Percentiles rank a stretch among this genome's conserved stretches.
Conservation (phyloP, 306 rosid genomes). For the Senna siamea region DNA sequence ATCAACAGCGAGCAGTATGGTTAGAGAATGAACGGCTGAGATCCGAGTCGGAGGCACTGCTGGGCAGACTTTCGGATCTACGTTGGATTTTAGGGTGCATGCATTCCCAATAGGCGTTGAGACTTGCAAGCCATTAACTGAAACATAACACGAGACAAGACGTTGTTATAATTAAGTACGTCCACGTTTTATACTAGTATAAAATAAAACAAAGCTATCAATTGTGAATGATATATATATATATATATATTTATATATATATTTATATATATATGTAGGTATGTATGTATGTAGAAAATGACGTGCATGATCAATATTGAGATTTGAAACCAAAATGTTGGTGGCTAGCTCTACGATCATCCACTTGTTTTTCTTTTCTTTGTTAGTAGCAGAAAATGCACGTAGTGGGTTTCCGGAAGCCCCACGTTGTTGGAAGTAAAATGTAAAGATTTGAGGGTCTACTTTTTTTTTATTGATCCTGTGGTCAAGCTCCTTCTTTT, state of each 20-base stretch:
- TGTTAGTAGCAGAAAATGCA: slow-evolving; percentile 10
- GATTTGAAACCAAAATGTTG: background rate
- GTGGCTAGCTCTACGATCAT: too few species aligned
- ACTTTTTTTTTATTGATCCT: slow-evolving; percentile 33
- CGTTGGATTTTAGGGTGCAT: slow-evolving; percentile 42
- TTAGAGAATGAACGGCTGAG: slow-evolving; percentile 55
- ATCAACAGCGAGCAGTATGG: slow-evolving; percentile 43
- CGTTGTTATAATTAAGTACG: slow-evolving; percentile 3
- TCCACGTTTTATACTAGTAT: background rate
- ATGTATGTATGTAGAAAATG: background rate
- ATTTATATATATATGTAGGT: too few species aligned
- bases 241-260: too few species aligned
- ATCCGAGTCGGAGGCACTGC: slow-evolving; percentile 53
- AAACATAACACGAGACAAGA: too few species aligned
- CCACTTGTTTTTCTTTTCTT: background rate
- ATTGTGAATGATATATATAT: background rate
- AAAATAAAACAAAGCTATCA: slow-evolving; percentile 4
- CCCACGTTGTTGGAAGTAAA: slow-evolving; percentile 59
- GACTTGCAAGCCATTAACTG: background rate
- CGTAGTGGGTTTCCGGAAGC: slow-evolving; percentile 42
- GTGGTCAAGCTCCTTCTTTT: slow-evolving; percentile 27
- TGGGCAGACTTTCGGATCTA: slow-evolving; percentile 56
- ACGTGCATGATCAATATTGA: background rate
- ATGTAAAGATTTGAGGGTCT: slow-evolving; percentile 39
- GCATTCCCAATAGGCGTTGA: slow-evolving; percentile 50